Base-by-base conservation (phyloP, 2,329 filamentous ascomycete genomes). In the Pseudogymnoascus sp. region DNA sequence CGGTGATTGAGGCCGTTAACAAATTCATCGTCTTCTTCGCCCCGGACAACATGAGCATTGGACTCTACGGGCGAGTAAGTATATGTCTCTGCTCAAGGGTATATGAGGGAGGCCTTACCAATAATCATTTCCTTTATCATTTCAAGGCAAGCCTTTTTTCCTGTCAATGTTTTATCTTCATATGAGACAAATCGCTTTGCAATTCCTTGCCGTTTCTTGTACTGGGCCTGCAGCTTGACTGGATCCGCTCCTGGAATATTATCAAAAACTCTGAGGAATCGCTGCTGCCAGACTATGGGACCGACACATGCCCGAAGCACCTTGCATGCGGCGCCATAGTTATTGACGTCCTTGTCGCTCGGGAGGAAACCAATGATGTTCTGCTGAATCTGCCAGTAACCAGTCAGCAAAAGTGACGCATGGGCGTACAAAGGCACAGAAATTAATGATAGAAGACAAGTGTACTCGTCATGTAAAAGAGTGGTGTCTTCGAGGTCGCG, bases 211-310 rank as follows among this genome's bases (percentile, higher is more conserved):
- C 70, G 49, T 6, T 67, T 69, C 63, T 72, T 74, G 62, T 72
- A 71, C 37, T 66, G 66, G 11, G 60, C 21, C 4, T 52, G 61
- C 19, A 78, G 67, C 6, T 73, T 66, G 7, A 65, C 58, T 61
- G 64, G 74, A 73, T 61, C 62, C 49, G 61, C 61, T 59, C 49
- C 69, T 43, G 26, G 55, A 61, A 59, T 66, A 39, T 21, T 77
- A 33, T 81, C 80, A 65, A 77, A 83, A 26, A 63, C 71, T 21
- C 70, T 62, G 12, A 72, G 68, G 66, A 80, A 83, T 16, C 72
- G 74, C 38, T 68, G 65, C 37, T 77, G 75, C 81, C 81, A 83
- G 68, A 82, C 78, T 6, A 74, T 77, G 23, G 66, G 62, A 8
- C 72, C 66, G 61, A 81, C 69, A 6, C 77, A 74, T 65, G 72